Evolutionary conservation across 2,329 filamentous ascomycete genomes (phyloP), one percentile per base, ranked within the genome.

Genomic region (Xylaria sp.): DNA sequence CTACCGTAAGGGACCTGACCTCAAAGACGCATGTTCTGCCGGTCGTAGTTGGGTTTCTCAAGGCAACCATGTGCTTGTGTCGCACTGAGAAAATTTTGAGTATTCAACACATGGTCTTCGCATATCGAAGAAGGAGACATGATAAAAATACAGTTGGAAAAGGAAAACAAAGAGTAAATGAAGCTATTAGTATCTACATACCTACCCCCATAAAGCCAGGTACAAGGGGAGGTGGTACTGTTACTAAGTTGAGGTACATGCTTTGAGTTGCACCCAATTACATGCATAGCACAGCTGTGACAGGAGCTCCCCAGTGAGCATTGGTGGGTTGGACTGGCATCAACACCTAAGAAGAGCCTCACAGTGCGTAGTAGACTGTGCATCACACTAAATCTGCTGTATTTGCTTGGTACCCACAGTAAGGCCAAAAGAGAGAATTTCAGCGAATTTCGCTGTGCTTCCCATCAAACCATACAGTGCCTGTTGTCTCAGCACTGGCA

Each of bases 401-500:
- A 65, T 57, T 51, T 49, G 11, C 26, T 26, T 48, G n/a, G 66
- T 70, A 65, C 53, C 58, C 65, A 54, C 54, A 53, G 62, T 36
- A 51, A n/a, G 38, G 40, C 23, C 11, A 17, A 56, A 38, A 33
- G 60, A n/a, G 46, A 49, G 40, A 48, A 58, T 53, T 42, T 49
- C 61, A 54, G 68, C 56, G 33, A 54, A 38, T n/a, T 2, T 31
- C 4, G 53, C 59, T 33, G 61, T 23, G 49, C 33, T 53, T 38
- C n/a, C 31, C 44, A 63, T 61, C 51, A 44, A n/a, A 6, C 15
- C 15, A 42, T 62, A 70, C 68, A 70, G 68, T 70, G 61, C 20
- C 6, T 15, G 11, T 6, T 15, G 48, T 53, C 49, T 26, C 49
- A 26, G 49, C 49, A 17, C 49, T 44, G 26, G 49, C 20, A 51